These are phyloP conservation scores for Clohesyomyces aquaticus DNA, from an alignment of 495 filamentous ascomycete species.

Conservation along the genomic window DNA sequence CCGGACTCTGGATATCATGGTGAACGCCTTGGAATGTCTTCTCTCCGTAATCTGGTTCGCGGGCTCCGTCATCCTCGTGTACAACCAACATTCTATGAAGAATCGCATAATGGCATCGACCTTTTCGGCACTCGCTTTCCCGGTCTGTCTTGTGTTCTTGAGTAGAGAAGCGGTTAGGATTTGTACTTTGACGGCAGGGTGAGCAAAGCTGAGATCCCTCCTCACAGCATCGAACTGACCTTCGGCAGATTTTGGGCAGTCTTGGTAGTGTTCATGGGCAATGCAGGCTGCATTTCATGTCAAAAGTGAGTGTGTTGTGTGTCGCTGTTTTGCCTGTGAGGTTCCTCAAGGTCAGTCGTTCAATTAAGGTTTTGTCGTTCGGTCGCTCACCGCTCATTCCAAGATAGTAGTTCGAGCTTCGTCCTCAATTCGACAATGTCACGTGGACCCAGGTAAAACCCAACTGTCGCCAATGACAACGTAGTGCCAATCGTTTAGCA, in stretches of 20 bases:
- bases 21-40: conserved; percentile 9
- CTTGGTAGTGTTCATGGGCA: conserved; percentile 5
- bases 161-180: conserved; percentile 6
- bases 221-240: neutral
- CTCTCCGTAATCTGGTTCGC: conserved; percentile 4
- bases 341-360: too few relatives aligned
- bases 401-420: too few relatives aligned
- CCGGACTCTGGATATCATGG: conserved; percentile 4
- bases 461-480: too few relatives aligned
- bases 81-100: conserved; percentile 8
- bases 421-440: too few relatives aligned
- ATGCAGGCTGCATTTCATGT: neutral
- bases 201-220: neutral
- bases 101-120: conserved; percentile 11
- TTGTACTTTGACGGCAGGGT: conserved; percentile 10
- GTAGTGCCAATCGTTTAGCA: too few relatives aligned
- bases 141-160: neutral
- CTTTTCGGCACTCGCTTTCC: conserved; percentile 8
- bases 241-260: conserved; percentile 11
- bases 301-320: neutral
- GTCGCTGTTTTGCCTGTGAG: neutral
- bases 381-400: neutral
- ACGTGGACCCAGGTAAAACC: too few relatives aligned
- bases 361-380: neutral
- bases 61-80: neutral